phyloP scores from a whole-genome alignment of 495 filamentous ascomycete species.

The Penicillium cosmopolitanum region DNA sequence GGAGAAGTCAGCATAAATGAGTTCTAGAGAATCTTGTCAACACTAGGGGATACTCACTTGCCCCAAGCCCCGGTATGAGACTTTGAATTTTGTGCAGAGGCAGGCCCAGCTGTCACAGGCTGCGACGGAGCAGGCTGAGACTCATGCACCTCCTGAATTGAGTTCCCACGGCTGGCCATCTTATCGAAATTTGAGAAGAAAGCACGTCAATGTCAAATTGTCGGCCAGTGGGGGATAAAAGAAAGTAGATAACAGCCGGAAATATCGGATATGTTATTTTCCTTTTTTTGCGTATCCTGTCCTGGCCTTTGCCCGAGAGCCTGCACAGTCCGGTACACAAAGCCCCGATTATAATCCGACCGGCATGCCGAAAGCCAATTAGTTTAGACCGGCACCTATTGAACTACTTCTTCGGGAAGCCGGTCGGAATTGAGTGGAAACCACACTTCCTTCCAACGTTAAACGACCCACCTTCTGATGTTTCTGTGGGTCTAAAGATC shows the following conservation, averaged over 20 bases:
- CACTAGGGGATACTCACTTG: not conserved
- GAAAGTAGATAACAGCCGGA: constrained; percentile 2
- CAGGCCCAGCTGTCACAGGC: constrained; percentile 2
- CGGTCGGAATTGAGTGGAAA: constrained; percentile 11
- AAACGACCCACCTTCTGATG: not conserved
- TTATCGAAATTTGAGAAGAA: constrained; percentile 1
- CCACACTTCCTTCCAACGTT: not conserved
- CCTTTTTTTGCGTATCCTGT: not conserved
- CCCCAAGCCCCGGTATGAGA: constrained; percentile 2
- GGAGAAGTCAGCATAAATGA: not conserved
- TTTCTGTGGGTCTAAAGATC: constrained; percentile 1
- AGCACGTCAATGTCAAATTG: not conserved
- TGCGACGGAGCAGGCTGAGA: not conserved
- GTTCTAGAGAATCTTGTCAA: not conserved
- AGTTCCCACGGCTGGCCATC: constrained; percentile 16
- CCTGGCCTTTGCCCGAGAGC: not conserved
- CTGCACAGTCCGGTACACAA: not conserved
- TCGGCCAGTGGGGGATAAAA: not conserved
- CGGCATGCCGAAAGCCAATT: constrained; percentile 19
- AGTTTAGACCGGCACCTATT: constrained; percentile 1
- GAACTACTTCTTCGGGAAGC: constrained; percentile 13
- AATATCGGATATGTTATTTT: not conserved
- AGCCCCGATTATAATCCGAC: constrained; percentile 6
- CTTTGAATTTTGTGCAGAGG: not conserved
- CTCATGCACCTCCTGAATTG: constrained; percentile 10